A percentile compares a stretch with the other conserved stretches of the same genome.
Conservation (phyloP, 2,329 filamentous ascomycete genomes). For the Ceratocystis cubensis region DNA sequence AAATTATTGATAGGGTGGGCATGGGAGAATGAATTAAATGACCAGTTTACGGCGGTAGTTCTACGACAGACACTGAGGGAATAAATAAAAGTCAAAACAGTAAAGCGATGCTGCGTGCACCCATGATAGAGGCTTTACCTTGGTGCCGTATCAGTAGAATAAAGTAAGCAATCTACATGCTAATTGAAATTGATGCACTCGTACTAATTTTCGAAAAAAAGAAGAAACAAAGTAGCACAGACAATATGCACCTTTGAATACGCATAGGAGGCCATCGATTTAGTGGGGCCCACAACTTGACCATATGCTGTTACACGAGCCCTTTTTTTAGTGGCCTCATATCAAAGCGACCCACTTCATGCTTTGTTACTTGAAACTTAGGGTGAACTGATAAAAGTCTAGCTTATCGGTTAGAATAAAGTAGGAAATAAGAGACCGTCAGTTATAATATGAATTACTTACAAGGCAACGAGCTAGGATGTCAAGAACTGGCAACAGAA, state of each 20-base stretch:
- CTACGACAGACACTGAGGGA: slow-evolving; percentile 11
- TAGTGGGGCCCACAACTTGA: not conserved
- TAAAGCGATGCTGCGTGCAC: not conserved
- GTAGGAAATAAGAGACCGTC: no score
- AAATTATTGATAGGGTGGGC: slow-evolving; percentile 2
- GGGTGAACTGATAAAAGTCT: no score
- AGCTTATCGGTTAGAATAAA: no score
- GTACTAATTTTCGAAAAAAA: no score
- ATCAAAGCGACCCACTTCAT: not conserved
- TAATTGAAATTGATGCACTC: not conserved
- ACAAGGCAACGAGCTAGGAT: no score
- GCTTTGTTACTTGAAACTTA: not conserved
- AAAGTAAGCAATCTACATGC: no score
- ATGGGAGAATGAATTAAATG: slow-evolving; percentile 8
- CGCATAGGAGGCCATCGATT: not conserved
- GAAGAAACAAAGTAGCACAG: no score
- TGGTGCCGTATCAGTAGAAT: not conserved
- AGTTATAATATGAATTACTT: no score
- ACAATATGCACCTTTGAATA: not conserved
- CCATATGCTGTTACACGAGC: not conserved
- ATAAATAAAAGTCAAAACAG: slow-evolving; percentile 16
- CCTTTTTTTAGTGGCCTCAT: not conserved
- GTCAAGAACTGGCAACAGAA: no score
- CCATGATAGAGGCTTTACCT: not conserved
- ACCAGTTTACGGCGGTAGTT: slow-evolving; percentile 11